Evolutionary conservation across 805 yeast genomes (phyloP).

Genomic region (Priceomyces carsonii): DNA sequence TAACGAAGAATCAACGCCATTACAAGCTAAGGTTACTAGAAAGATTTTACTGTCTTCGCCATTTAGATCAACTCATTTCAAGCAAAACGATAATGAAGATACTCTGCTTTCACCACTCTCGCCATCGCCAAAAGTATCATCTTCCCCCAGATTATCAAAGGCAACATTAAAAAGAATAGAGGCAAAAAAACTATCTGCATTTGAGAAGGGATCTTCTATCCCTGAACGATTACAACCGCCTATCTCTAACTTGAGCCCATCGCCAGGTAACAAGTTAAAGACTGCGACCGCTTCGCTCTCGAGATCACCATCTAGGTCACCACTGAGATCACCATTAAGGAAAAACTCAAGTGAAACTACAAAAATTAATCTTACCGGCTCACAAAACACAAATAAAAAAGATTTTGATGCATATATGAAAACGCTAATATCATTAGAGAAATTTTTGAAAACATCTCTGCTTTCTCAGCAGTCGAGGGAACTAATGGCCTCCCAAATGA

Average conservation of each 20-base stretch:
- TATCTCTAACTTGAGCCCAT: no score
- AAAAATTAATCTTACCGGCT: no score
- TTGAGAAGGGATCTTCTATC: not conserved
- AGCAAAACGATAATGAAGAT: slow-evolving; percentile 3
- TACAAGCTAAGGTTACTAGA: slow-evolving; percentile 31
- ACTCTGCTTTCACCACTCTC: not conserved
- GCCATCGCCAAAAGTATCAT: slow-evolving; percentile 8
- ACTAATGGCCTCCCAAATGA: not conserved
- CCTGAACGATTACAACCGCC: not conserved
- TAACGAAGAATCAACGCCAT: slow-evolving; percentile 12
- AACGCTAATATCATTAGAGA: slow-evolving; percentile 3
- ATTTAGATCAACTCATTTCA: slow-evolving; percentile 8
- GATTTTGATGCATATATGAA: slow-evolving; percentile 1
- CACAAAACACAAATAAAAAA: no score
- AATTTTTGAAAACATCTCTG: not conserved
- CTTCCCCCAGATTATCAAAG: slow-evolving; percentile 25
- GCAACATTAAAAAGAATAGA: slow-evolving; percentile 38
- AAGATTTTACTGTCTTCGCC: slow-evolving; percentile 25
- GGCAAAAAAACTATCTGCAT: slow-evolving; percentile 19
- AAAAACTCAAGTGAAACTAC: no score
- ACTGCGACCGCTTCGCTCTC: slow-evolving; percentile 2
- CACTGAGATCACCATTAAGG: not conserved
- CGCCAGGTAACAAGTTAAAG: no score
- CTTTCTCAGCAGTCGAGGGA: not conserved
- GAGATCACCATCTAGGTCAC: not conserved